Evolutionary conservation across 1,284 basidiomycete species (phyloP), one percentile per base, ranked within the genome.

Genomic region (Leccinum proliferum): DNA sequence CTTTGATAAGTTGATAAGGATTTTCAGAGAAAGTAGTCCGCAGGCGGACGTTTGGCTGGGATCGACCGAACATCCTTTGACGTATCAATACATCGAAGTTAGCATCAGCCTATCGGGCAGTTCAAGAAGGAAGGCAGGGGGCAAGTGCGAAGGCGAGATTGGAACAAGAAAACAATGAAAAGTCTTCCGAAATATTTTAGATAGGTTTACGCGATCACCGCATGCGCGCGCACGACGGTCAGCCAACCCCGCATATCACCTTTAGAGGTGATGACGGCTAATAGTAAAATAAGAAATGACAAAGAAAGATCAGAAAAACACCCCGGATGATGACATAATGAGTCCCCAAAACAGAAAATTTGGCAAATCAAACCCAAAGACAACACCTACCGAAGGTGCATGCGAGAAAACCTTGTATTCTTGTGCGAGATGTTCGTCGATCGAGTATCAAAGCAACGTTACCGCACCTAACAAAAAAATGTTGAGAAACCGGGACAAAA

Each of bases 371-470:
- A 50, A n/a, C 50, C 58, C 53, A 41, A 60, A 61, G 35, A 37
- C 48, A 64, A 43, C 35, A 78, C 84, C 68, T 74, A 89, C 88
- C 70, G 87, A 78, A 7, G 88, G 83, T 18, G 92, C 93, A 71
- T 92, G 90, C 46, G 83, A 80, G 73, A 94, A 94, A 18, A 96
- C 93, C 74, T 94, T 94, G 78, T 96, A 97, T 73, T 93, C 91
- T 74, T 96, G 93, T 34, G 86, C 85, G 43, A 97, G 83, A 70
- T 94, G 83, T 70, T 97, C 96, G 73, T 97, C 93, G 52, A 98
- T 96, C 91, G 21, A 97, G 80, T 68, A 98, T 95, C 21, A 92
- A 94, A 37, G 95, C 95, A 41, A 96, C 92, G 73, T 97, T 97
- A 15, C 94, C 95, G 72, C 94, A 96, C 67, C 93, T 94, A 4